phyloP scores from a whole-genome alignment of 1,284 basidiomycete genomes.

The Kwoniella shivajii region DNA sequence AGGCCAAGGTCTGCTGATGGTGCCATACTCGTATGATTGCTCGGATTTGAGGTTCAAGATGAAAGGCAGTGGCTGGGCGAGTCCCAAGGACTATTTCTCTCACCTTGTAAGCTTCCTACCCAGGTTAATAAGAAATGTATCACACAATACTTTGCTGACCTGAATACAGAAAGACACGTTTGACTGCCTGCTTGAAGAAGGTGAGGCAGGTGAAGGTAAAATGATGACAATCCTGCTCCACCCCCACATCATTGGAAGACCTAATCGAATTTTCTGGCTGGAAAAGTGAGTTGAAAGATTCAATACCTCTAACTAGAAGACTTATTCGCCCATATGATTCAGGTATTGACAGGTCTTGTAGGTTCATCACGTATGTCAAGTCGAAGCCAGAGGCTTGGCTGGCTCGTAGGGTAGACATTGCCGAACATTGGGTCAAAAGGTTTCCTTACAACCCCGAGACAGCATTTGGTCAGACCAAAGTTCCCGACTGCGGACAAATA shows the following conservation, averaged over 20 bases:
- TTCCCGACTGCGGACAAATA: no score
- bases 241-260: constrained; percentile 28
- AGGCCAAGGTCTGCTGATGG: constrained; percentile 20
- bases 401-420: constrained; percentile 23
- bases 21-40: constrained; percentile 46
- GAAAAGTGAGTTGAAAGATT: constrained; percentile 17
- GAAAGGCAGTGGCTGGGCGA: constrained; percentile 24
- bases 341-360: no score
- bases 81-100: constrained; percentile 25
- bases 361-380: constrained; percentile 25
- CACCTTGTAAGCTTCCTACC: constrained; percentile 13
- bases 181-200: constrained; percentile 28
- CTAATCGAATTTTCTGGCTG: constrained; percentile 14
- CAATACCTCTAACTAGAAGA: neutral
- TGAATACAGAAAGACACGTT: constrained; percentile 21
- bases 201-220: constrained; percentile 25
- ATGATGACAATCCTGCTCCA: constrained; percentile 33
- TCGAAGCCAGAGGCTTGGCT: constrained; percentile 22
- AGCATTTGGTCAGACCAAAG: no score
- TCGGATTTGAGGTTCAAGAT: constrained; percentile 27
- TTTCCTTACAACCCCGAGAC: constrained; percentile 26
- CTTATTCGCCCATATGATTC: no score
- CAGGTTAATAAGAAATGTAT: neutral
- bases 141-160: neutral
- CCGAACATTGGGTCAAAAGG: constrained; percentile 21